Base-by-base conservation (phyloP, 2,329 filamentous ascomycete species). In the Chaetomiaceae sp. region DNA sequence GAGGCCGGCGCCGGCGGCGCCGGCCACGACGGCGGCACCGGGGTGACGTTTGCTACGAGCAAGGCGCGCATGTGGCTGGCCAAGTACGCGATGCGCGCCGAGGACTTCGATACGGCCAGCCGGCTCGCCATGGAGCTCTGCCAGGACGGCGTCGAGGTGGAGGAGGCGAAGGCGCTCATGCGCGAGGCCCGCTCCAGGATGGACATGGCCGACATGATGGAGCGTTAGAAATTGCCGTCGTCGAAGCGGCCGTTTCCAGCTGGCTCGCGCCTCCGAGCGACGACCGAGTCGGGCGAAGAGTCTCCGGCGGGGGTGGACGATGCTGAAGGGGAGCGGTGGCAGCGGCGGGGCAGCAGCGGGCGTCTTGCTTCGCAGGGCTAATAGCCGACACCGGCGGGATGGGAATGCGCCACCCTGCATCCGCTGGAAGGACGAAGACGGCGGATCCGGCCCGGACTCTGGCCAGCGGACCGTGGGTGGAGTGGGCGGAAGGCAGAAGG, bases 41-140 rank as follows among this genome's bases (percentile, higher is more conserved):
- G 91, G 0, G 90, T 96, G 1, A 97, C 91, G 6, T 81, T 84
- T 4, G 89, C 90, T 15, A 98, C 93, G 7, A 93, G 86, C 56
- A 94, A 89, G 61, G 93, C 93, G 6, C 78, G 93, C 18, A 81
- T 96, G 73, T 98, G 93, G 93, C 78, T 98, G 47, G 93, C 93
- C 14, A 80, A 82, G 46, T 85, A 83, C 68, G 85, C 88, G 11
- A 85, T 95, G 69, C 76, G 79, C 30, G 78, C 77, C 10, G 81
- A 82, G 32, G 88, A 95, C 64, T 87, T 87, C 58, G 72, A 75
- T 26, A 78, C 85, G 17, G 88, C 88, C 4, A 85, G 86, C 67
- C 80, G 88, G 52, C 70, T 97, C 34, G 90, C 89, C 0, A 88
- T 84, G 51, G 93, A 98, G 67, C 71, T 98, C 37, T 96, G 90